Conservation (phyloP, 2,329 filamentous ascomycete species). For the Ophiocordyceps sinensis region DNA sequence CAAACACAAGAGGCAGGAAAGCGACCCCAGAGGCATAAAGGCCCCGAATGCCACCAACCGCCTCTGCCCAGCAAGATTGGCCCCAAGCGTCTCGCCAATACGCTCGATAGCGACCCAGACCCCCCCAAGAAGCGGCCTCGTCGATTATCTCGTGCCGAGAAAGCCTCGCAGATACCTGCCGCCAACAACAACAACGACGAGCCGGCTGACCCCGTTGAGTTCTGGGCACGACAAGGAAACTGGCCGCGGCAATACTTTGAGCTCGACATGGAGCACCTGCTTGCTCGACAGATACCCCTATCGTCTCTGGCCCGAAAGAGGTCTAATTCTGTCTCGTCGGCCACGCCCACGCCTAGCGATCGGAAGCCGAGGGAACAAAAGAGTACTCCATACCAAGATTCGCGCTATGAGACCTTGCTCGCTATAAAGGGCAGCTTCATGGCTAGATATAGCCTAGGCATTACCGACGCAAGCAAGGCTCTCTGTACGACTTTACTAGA, state of each 20-base stretch:
- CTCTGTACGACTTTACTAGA: constrained; percentile 16
- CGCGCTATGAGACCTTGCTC: too few relatives aligned
- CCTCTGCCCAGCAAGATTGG: background rate
- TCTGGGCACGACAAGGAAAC: too few relatives aligned
- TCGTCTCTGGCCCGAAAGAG: background rate
- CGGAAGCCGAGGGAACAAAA: too few relatives aligned
- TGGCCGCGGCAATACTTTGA: constrained; percentile 3
- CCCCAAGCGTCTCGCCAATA: background rate
- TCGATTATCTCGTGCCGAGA: too few relatives aligned
- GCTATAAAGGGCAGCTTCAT: too few relatives aligned
- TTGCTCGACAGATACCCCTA: background rate
- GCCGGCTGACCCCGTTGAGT: too few relatives aligned
- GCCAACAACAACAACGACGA: too few relatives aligned
- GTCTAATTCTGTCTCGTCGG: too few relatives aligned
- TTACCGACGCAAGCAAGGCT: constrained; percentile 16
- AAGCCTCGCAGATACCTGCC: too few relatives aligned
- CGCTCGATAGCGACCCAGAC: background rate
- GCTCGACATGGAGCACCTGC: background rate
- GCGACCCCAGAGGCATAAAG: background rate
- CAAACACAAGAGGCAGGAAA: background rate
- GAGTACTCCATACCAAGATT: too few relatives aligned
- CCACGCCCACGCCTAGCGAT: too few relatives aligned
- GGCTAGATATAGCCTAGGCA: constrained; percentile 14
- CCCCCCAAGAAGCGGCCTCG: too few relatives aligned
- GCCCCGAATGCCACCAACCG: background rate